Evolutionary conservation across 2,329 filamentous ascomycete species (phyloP).

Genomic region (Trematosphaeria pertusa): DNA sequence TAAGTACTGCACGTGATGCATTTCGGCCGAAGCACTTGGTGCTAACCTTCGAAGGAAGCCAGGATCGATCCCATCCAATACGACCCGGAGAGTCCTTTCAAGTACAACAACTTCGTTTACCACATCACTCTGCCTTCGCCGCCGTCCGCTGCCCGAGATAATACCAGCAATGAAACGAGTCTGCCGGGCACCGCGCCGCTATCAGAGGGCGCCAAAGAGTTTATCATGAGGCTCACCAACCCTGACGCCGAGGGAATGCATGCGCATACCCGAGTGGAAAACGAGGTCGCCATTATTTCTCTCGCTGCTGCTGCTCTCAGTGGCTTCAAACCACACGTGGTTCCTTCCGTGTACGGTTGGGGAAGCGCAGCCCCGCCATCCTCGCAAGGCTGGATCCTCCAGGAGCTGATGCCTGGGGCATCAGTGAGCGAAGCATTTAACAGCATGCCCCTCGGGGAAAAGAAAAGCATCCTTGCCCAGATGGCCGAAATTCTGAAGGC

Average conservation of each 20-base stretch:
- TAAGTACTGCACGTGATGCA: constrained; percentile 11
- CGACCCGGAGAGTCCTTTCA: constrained; percentile 41
- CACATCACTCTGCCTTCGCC: constrained; percentile 26
- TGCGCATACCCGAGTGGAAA: constrained; percentile 20
- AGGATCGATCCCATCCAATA: constrained; percentile 39
- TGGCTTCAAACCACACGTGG: constrained; percentile 30
- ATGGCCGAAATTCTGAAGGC: constrained; percentile 40
- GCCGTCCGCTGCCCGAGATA: constrained; percentile 7
- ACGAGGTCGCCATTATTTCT: constrained; percentile 29
- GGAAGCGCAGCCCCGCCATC: constrained; percentile 25
- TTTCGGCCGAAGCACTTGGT: constrained; percentile 1
- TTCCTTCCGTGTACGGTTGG: constrained; percentile 43
- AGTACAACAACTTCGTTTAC: constrained; percentile 49
- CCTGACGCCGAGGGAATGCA: constrained; percentile 41
- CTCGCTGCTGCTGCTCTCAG: constrained; percentile 39
- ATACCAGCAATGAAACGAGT: constrained; percentile 5
- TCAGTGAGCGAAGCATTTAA: constrained; percentile 28
- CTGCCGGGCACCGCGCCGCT: constrained; percentile 35
- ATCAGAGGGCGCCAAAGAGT: constrained; percentile 28
- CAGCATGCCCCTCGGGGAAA: constrained; percentile 27
- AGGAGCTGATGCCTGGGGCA: constrained; percentile 41
- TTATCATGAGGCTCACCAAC: constrained; percentile 46
- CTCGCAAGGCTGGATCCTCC: constrained; percentile 38
- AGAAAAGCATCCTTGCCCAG: constrained; percentile 37
- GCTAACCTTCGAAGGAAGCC: constrained; percentile 13